Evolutionary conservation across 257 asterid species (phyloP), one percentile per base, ranked within the genome.

Genomic region (Solanum piurae): DNA sequence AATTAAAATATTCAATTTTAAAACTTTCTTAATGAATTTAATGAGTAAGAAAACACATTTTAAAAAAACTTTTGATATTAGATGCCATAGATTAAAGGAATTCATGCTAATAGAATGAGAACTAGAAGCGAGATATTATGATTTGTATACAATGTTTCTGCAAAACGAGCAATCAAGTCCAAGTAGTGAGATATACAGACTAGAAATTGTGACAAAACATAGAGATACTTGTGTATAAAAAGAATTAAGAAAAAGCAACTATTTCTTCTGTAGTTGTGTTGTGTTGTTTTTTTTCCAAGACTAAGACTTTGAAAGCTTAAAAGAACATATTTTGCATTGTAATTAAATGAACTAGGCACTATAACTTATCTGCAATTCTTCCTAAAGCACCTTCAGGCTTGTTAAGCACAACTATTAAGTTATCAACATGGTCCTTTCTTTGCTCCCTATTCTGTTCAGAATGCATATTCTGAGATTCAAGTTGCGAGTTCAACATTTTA

Each of bases 361-460:
- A 96, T 89, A 96, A 88, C 88, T 94, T 96, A 89, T 96, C 98
- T 1, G 98, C 98, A 89, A 96, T 94, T 92, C 92, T 93, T 83
- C 95, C 98, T 92, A 96, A 68, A 2, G 98, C 96, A 89, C 94
- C 97, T 2, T 98, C 94, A 52, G 95, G 91, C 90, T 95, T 96
- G 82, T 92, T 89, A 55, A 96, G 94, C 58, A 93, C 98, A 6
- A 92, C 92, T 42, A 94, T 88, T 72, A 96, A 89, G 92, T 94
- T 92, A 87, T 90, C 90, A 34, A 90, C 94, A 29, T 94, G 95
- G 49, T 91, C 95, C 74, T 92, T 93, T 12, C 95, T 94, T 87
- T 95, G 98, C 91, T 95, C 98, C 88, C 96, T 88, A 12, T 94
- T 98, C 92, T 93, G 83, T 88, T 91, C 89, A 62, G 90, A 90